These are phyloP conservation scores for Potentilla sterilis DNA, from an alignment of 306 rosid genomes.

Conservation along the genomic window DNA sequence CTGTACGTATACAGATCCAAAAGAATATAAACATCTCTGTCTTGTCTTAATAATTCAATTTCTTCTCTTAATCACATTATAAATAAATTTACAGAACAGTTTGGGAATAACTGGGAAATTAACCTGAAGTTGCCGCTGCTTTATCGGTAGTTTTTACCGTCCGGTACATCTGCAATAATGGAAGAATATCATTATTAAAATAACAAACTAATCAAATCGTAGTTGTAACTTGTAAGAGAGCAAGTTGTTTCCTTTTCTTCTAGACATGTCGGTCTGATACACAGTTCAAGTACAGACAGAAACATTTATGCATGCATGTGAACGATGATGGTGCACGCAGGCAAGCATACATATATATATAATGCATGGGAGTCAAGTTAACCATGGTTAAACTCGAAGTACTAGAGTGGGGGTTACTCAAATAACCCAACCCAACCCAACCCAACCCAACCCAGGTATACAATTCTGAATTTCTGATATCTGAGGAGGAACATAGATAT, in stretches of 20 bases:
- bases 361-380: neutral
- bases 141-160: conserved; percentile 93
- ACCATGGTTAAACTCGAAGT: neutral
- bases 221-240: neutral
- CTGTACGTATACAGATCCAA: conserved; percentile 20
- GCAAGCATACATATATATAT: neutral
- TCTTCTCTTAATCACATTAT: neutral
- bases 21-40: neutral
- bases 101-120: neutral
- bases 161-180: conserved; percentile 73
- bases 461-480: conserved; percentile 9
- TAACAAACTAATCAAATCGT: neutral
- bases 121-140: conserved; percentile 90
- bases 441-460: neutral
- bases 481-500: neutral
- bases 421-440: neutral
- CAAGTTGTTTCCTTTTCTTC: conserved; percentile 4
- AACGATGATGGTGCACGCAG: neutral
- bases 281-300: conserved; percentile 44
- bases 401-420: neutral
- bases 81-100: neutral
- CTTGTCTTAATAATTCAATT: neutral
- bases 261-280: conserved; percentile 31
- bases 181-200: neutral
- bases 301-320: conserved; percentile 38